Base-by-base conservation (phyloP, 257 asterid species). In the Solanum appendiculatum region DNA sequence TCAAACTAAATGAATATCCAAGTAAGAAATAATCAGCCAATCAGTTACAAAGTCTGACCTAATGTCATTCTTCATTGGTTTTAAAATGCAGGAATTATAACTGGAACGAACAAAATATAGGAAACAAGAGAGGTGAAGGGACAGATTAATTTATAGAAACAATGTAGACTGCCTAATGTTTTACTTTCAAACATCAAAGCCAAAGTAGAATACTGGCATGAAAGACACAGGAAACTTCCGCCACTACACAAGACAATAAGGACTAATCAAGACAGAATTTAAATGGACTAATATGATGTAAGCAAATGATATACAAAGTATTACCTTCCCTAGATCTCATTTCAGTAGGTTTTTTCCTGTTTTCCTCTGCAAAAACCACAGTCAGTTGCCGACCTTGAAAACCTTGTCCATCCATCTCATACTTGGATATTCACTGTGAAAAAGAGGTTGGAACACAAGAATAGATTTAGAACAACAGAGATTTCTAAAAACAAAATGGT, bases 281-380 rank as follows among this genome's bases (percentile, higher is more conserved):
- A 46, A 80, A 44, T 46, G 29, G 27, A 18, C 85, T 15, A 29
- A 5, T 8, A 16, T 18, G 40, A 80, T 9, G n/a, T 18, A 18
- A 81, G 85, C 44, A 81, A 48, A 31, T 81, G 85, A 81, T 29
- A 81, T 9, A 29, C 20, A 48, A 31, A 31, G 68, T 18, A 48
- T 29, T 81, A 81, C 85, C 85, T 81, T 48, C 95, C 84, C 99
- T 88, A 14, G 93, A 92, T 87, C 95, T 91, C 99, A 96, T 96
- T 84, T 96, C 98, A 29, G 92, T 85, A 14, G 98, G 98, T 73
- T 92, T 95, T 90, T 96, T 95, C 88, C 97, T 89, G 86, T 95
- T 94, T 68, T 94, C 96, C 91, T 94, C 96, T 0, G 97, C 97
- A 89, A 93, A 94, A 40, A 95, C 96, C 58, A 95, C 98, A 27